Base-by-base conservation (phyloP, 2,329 filamentous ascomycete genomes). In the Penicillium decumbens region DNA sequence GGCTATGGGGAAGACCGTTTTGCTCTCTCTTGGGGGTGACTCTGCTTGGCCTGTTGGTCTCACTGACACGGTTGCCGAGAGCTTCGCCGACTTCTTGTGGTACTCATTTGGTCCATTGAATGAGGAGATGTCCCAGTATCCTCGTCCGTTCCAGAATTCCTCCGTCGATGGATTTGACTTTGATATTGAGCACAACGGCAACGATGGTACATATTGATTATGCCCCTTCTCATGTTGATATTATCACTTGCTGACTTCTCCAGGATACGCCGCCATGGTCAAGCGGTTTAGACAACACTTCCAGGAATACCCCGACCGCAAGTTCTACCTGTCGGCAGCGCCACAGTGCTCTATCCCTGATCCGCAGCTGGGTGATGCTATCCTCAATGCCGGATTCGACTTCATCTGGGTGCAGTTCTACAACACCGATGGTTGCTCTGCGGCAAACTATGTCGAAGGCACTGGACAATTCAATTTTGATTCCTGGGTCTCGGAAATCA, bases 371-470 rank as follows among this genome's bases (percentile, higher is more conserved):
- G 62, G 64, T n/a, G 45, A 69, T 32, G 73, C 75, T 6, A 77
- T 81, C 47, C 40, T 50, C 12, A 67, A 67, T 25, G 66, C 75
- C 7, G 52, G 54, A 9, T 78, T 80, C 56, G 78, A 81, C 59
- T 79, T 77, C 56, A 58, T 81, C 53, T 80, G 76, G 65, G 69
- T 79, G 32, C 78, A 80, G 53, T 80, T 78, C 65, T 81, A 80
- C 68, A 80, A 80, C 67, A 80, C 75, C 1, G 56, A 63, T 9
- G 41, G 57, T 2, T 82, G 79, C 67, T 79, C 77, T 49, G 77
- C 78, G 18, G 66, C 71, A 15, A 64, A 68, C 41, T 77, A 67
- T 28, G 68, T 74, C 37, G 47, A 65, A 9, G 59, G 65, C 25
- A 64, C 52, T 3, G 64, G 66, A 1, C 60, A 59, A 3, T 78